Base-by-base conservation (phyloP, 208 protist genomes). In the Leishmania tarentolae region DNA sequence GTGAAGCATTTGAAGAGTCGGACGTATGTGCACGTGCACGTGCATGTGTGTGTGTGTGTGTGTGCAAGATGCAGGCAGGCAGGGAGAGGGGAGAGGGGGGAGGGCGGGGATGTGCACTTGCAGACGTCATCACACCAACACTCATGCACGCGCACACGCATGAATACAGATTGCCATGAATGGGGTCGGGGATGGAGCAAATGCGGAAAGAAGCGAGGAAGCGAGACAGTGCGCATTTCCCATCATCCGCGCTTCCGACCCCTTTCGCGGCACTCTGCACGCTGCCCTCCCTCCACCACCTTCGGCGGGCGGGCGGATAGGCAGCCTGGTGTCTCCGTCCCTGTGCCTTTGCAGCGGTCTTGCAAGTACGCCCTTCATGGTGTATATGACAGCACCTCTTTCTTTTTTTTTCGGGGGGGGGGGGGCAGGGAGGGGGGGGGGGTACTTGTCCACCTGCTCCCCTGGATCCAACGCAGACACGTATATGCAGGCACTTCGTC, bases 391-490 rank as follows among this genome's bases (percentile, higher is more conserved):
- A 40, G 65, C 31, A 21, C 17, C 3, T 24, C 11, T 31, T 5
- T 47, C 8, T 40, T 70, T 17, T 46, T 70, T 53, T 15, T 53
- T 15, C 50, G 50, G 6, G 6, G 50, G 9, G 50, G 9, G 15
- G 50, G n/a, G n/a, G n/a, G n/a, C n/a, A n/a, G n/a, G n/a, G n/a
- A n/a, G n/a, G n/a, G n/a, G n/a, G n/a, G n/a, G n/a, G n/a, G 50
- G 15, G 50, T 8, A 17, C 50, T 17, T 17, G 50, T 17, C 56
- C 56, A 31, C 56, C 28, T 24, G 2, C 56, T 19, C 50, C 50
- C 19, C 50, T 53, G 13, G 65, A 35, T 47, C 46, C 72, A 72
- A 83, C 65, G n/a, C n/a, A 35, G 15, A 47, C 46, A 78, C 40
- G 59, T 52, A 75, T 57, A 73, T 15, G 47, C 44, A 17, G 1